Percentiles rank a stretch among this genome's conserved stretches.
These are phyloP conservation scores for Wickerhamomyces sp. DNA, from an alignment of 1,139 yeast species.

Conservation along the genomic window DNA sequence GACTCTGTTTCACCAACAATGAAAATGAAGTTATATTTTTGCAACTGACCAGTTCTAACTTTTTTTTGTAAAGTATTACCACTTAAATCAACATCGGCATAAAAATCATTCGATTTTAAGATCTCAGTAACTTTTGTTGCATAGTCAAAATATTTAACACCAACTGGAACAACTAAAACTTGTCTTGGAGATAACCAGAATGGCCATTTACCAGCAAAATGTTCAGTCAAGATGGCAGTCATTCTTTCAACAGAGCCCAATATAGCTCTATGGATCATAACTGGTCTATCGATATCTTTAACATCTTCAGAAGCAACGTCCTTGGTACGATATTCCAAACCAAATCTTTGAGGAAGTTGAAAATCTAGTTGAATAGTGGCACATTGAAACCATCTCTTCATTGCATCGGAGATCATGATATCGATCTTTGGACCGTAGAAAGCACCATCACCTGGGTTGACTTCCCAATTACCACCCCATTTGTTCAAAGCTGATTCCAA, in stretches of 20 bases:
- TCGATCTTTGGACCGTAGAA: constrained; percentile 99
- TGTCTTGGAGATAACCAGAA: constrained; percentile 99
- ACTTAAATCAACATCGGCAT: constrained; percentile 85
- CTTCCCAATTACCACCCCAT: constrained; percentile 83
- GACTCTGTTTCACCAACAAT: constrained; percentile 95
- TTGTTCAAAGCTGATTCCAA: constrained; percentile 68
- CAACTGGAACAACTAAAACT: constrained; percentile 90
- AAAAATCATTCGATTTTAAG: constrained; percentile 67
- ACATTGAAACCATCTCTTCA: constrained; percentile 94
- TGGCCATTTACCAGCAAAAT: constrained; percentile 98
- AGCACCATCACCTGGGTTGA: constrained; percentile 97
- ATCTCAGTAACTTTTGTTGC: constrained; percentile 73
- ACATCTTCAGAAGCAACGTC: constrained; percentile 38
- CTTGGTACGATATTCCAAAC: constrained; percentile 77
- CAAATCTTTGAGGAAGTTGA: constrained; percentile 92
- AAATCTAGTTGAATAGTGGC: constrained; percentile 97
- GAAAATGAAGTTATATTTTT: constrained; percentile 89
- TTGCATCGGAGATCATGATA: constrained; percentile 85
- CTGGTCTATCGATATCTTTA: constrained; percentile 57
- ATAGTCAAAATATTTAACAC: constrained; percentile 84
- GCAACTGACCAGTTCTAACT: constrained; percentile 90
- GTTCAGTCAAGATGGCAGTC: constrained; percentile 96
- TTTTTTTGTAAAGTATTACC: constrained; percentile 96
- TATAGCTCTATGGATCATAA: constrained; percentile 98
- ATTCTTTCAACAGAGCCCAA: constrained; percentile 97